Evolutionary conservation across 2,329 filamentous ascomycete genomes (phyloP).

Genomic region (Fusarium sp.): DNA sequence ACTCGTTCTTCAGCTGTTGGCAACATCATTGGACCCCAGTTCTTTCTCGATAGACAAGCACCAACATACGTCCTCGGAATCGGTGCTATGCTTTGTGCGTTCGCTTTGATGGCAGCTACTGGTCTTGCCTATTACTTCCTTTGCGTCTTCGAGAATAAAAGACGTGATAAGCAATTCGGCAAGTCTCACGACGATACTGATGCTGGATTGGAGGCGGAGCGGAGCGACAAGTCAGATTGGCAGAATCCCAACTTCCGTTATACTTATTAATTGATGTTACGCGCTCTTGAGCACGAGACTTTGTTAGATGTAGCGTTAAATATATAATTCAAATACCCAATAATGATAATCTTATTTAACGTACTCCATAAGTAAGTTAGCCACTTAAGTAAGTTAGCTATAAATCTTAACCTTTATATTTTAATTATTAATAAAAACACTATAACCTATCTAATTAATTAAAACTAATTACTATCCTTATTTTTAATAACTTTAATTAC

Average conservation of each 20-base stretch:
- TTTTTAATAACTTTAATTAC: no score
- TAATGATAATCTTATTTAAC: no score
- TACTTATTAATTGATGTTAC: conserved; percentile 1
- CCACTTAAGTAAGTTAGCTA: no score
- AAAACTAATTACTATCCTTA: no score
- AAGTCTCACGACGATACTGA: conserved; percentile 6
- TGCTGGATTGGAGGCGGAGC: conserved; percentile 18
- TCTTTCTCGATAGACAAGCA: conserved; percentile 46
- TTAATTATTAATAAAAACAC: no score
- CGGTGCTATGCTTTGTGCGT: conserved; percentile 45
- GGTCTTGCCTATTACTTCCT: conserved; percentile 42
- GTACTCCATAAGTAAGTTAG: no score
- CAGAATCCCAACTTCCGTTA: conserved; percentile 40
- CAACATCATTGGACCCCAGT: conserved; percentile 50
- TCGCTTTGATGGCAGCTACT: conserved; percentile 42
- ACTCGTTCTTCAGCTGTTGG: conserved; percentile 40
- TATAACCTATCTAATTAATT: no score
- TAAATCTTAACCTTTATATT: no score
- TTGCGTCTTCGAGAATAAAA: conserved; percentile 45
- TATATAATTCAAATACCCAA: no score
- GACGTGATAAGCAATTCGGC: conserved; percentile 23
- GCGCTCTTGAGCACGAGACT: no score
- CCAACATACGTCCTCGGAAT: conserved; percentile 49
- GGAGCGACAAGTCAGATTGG: conserved; percentile 32
- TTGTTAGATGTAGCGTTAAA: no score